phyloP scores from a whole-genome alignment of 176 grass and related monocot species.

The Oryza glumipatula region DNA sequence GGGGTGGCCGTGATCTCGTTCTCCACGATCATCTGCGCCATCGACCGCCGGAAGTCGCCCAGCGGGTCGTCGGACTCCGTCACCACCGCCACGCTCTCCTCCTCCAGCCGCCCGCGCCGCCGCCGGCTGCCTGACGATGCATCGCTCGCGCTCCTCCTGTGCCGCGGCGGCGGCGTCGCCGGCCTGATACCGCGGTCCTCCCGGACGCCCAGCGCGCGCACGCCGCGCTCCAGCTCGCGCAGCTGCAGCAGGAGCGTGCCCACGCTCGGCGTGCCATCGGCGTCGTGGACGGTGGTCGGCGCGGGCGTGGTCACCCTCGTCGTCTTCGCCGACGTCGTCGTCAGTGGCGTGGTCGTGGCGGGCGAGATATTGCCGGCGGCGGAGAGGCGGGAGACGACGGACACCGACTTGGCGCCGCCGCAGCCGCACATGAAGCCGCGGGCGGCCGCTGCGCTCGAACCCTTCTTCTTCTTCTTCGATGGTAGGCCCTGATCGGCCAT shows the following conservation, averaged over 20 bases:
- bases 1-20: constrained; percentile 71
- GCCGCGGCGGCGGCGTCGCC: background rate
- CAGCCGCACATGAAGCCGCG: constrained; percentile 64
- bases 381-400: constrained; percentile 11
- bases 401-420: constrained; percentile 47
- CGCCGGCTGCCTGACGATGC: background rate
- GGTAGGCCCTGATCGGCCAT: constrained; percentile 7
- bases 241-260: constrained; percentile 60
- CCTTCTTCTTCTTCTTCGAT: constrained; percentile 11
- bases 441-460: background rate
- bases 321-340: background rate
- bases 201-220: constrained; percentile 37
- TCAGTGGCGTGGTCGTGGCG: background rate
- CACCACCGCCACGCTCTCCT: constrained; percentile 84
- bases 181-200: background rate
- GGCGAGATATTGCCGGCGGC: constrained; percentile 41
- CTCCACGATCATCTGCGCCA: constrained; percentile 91
- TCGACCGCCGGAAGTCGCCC: constrained; percentile 86
- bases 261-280: constrained; percentile 47
- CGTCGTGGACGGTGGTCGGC: background rate
- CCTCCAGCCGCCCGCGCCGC: constrained; percentile 38
- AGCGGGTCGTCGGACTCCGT: constrained; percentile 77
- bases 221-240: constrained; percentile 61
- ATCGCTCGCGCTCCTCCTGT: constrained; percentile 16
- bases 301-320: background rate